Base-by-base conservation (phyloP, 495 filamentous ascomycete species). In the Xylaria bambusicola region DNA sequence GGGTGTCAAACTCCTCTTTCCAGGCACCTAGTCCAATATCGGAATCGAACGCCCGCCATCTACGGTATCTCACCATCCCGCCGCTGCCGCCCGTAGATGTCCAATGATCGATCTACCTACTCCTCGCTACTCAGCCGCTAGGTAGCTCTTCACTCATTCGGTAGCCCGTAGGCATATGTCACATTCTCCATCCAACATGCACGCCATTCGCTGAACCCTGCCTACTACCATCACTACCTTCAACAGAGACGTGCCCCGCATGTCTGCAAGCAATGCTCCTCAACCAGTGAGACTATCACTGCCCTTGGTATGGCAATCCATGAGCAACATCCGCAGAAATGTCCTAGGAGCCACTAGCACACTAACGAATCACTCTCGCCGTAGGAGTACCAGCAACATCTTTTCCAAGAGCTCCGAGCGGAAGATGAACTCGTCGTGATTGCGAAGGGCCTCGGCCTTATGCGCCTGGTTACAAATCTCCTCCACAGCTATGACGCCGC, bases 401-500 rank as follows among this genome's bases (percentile, higher is more conserved):
- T 96, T 63, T 97, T 96, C 77, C 87, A 89, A 76, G 89, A 93
- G 82, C 86, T 96, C 58, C 87, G 90, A 58, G 76, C 84, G 51
- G 90, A 97, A 75, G 94, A 98, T 90, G 90, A 93, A 74, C 86
- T 98, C 62, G 86, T 97, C 65, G 79, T 98, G 40, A 81, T 97
- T 36, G 93, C 93, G 2, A 89, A 93, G 52, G 94, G 94, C 64
- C 86, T 98, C 17, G 94, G 94, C 52, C 86, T 98, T 17, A 82
- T 97, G 53, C 91, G 91, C 48, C 77, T 98, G 17, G 84, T 97
- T 59, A 95, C 92, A 15, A 98, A 97, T 70, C 84, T 98, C 8
- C 84, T 98, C 33, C 95, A 98, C 71, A 91, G 92, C 20, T 96
- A 96, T 75, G 94, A 98, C 80, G 93, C 91, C 2, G 91, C 92